Conservation (phyloP, 192 early-diverging fungal species). For the Funneliformis geosporum region DNA sequence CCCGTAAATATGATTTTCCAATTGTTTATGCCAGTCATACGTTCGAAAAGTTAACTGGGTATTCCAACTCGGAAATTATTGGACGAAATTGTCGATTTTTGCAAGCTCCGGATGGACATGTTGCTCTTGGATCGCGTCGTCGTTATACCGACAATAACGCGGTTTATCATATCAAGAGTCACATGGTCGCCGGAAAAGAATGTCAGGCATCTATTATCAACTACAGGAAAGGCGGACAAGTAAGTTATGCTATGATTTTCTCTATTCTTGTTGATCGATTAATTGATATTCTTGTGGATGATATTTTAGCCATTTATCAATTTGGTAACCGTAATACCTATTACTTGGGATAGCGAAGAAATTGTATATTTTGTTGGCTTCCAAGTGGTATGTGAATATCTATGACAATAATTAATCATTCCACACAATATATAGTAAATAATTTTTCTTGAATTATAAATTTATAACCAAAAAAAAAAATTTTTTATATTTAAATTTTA, state of each 20-base stretch:
- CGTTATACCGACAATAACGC: conserved; percentile 59
- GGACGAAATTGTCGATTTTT: conserved; percentile 56
- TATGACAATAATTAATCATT: background rate
- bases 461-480: too few relatives aligned
- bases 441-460: too few relatives aligned
- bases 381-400: conserved; percentile 44
- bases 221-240: conserved; percentile 67
- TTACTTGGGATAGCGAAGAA: conserved; percentile 51
- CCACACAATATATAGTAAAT: background rate
- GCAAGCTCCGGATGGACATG: conserved; percentile 55
- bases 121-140: conserved; percentile 50
- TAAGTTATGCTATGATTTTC: conserved; percentile 18
- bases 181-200: conserved; percentile 54
- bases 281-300: background rate
- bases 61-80: conserved; percentile 45
- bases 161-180: conserved; percentile 54
- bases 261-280: background rate
- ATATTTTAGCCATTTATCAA: conserved; percentile 66
- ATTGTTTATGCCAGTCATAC: conserved; percentile 65
- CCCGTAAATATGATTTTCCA: conserved; percentile 59
- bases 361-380: conserved; percentile 68
- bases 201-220: conserved; percentile 68
- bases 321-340: conserved; percentile 64
- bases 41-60: conserved; percentile 66
- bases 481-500: too few relatives aligned